Base-by-base conservation (phyloP, 257 asterid genomes). In the Fraxinus anomala region DNA sequence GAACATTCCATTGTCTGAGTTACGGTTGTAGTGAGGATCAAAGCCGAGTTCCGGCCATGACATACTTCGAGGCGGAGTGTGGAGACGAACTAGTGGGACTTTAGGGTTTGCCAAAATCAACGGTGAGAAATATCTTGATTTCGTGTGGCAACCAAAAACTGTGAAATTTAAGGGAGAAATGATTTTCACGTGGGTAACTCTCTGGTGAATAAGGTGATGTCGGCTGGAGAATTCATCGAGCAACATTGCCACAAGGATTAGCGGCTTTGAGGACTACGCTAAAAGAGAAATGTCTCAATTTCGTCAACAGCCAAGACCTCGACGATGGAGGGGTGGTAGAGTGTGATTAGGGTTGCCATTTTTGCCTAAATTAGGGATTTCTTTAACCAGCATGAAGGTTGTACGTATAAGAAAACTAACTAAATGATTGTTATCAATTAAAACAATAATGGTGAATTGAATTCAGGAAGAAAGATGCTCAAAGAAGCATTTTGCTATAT, bases 31-130 rank as follows among this genome's bases (percentile, higher is more conserved):
- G 31, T 30, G 31, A 30, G 31, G 31, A 30, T 30, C 31, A 30
- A 30, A 30, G 31, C 1, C 31, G 31, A 30, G 31, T 30, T 30
- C 31, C 3, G 3, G 1, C 31, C 31, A 1, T 30, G 31, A 30
- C 31, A 30, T 9, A 89, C 96, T 80, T 92, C 97, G 0, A 95
- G 95, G 72, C 96, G 94, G 87, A 89, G 80, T 95, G 91, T 92
- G 83, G 97, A 86, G 73, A 92, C 88, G 87, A 87, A 92, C 81
- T 92, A 94, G 17, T 88, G 72, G 65, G 89, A 81, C 78, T 82
- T 85, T 17, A 91, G 89, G 24, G 94, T 91, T 75, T 88, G 0
- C 92, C 96, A 67, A 92, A 91, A 70, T 92, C 96, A 14, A 92
- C 92, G 6, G 3, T 31, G 34, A 31, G 5, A 31, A 31, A 31